Evolutionary conservation across 2,329 filamentous ascomycete genomes (phyloP), one percentile per base, ranked within the genome.

Genomic region (Microsporum canis): DNA sequence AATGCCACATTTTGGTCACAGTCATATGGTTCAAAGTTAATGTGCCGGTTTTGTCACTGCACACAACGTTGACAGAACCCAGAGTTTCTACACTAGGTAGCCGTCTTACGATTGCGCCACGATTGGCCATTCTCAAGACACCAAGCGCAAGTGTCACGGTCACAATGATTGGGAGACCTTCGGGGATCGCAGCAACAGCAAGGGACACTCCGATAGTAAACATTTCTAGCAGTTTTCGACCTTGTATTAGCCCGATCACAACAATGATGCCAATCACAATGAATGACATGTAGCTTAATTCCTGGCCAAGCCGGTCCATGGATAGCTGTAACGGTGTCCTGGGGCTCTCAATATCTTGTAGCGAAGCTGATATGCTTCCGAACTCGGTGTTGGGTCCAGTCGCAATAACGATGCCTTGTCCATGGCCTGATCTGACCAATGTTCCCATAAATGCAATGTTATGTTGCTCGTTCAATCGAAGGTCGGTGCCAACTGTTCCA

Each of bases 371-470:
- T 67, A 99, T 99, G 57, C 90, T 92, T 47, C 94, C 94, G 74
- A 99, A 97, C 69, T 97, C 91, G 0, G 95, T 99, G 62, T 89
- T 85, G 36, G 88, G 88, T 60, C 95, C 95, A 5, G 94, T 99
- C 6, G 91, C 91, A 72, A 96, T 95, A n/a, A 99, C 94, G 66
- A 99, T 87, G 49, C 94, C 94, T 72, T 96, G 91, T 0, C 94
- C 94, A 69, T 99, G 88, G 8, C 94, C 94, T 39, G 92, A 96
- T 66, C 92, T 89, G 38, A 99, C 91, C 65, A 99, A 75, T 2
- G 94, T 99, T 33, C 94, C 94, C 91, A 99, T 97, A 73, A 96
- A 97, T 1, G 91, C 94, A 71, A 99, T 91, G 69, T 99, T 97
- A 68, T 88, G 88, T 67, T 87, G 84, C 60, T 88, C 87, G 64